Conservation (phyloP, 768 basidiomycete species). For the Trichaptum fuscoviolaceum region DNA sequence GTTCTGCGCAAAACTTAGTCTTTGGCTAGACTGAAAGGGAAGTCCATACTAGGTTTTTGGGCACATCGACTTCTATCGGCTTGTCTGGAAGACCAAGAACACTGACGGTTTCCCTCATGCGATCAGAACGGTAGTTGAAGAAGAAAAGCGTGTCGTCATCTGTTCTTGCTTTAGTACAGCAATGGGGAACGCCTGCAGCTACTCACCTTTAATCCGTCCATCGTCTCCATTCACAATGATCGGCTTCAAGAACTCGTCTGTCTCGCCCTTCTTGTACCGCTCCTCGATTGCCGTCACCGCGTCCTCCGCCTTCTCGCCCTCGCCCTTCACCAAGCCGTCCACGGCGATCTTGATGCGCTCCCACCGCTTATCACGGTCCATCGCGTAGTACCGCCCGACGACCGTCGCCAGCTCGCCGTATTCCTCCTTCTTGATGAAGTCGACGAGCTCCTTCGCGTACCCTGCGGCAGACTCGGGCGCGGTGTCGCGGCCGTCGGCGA, state of each 20-base stretch:
- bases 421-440: slow-evolving; percentile 71
- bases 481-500: slow-evolving; percentile 93
- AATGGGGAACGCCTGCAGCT: slow-evolving; percentile 1
- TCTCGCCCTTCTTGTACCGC: slow-evolving; percentile 80
- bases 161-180: slow-evolving; percentile 21
- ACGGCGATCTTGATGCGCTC: slow-evolving; percentile 88
- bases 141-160: slow-evolving; percentile 88
- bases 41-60: slow-evolving; percentile 65
- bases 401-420: slow-evolving; percentile 82
- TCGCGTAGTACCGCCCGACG: slow-evolving; percentile 90
- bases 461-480: slow-evolving; percentile 78
- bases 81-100: slow-evolving; percentile 80
- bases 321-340: slow-evolving; percentile 75
- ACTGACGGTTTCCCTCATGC: slow-evolving; percentile 86
- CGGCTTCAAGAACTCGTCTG: slow-evolving; percentile 95
- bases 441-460: slow-evolving; percentile 72
- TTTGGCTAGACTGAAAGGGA: neutral
- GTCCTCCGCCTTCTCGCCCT: slow-evolving; percentile 50
- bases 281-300: slow-evolving; percentile 61
- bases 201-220: slow-evolving; percentile 73
- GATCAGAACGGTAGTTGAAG: slow-evolving; percentile 97
- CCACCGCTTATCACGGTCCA: slow-evolving; percentile 98
- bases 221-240: slow-evolving; percentile 80
- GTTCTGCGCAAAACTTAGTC: slow-evolving; percentile 35
- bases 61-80: slow-evolving; percentile 78